Base-by-base conservation (phyloP, 2,329 filamentous ascomycete genomes). In the Trichophyton equinum region DNA sequence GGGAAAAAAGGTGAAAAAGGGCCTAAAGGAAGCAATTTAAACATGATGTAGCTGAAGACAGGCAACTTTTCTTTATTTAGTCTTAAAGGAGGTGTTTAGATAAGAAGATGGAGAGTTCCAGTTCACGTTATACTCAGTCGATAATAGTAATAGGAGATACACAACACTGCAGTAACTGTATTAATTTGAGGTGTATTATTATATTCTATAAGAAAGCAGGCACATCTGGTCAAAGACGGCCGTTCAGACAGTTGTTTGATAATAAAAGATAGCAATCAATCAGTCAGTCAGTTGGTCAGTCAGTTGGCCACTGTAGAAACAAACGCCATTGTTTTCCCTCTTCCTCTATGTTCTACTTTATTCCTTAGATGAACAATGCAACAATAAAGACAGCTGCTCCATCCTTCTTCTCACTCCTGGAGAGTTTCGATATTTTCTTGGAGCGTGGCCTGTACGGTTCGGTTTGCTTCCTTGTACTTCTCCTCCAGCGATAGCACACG, bases 401-500 rank as follows among this genome's bases (percentile, higher is more conserved):
- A 7, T 11, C 20, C 20, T 18, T 47, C n/a, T 7, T 46, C 20
- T 51, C 25, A 27, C 11, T 53, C 40, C 25, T n/a, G 55, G 20
- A 57, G 55, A n/a, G 33, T 44, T 30, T 46, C 30, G 3, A 62
- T 22, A 25, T 55, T 60, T 36, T 51, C 18, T 30, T 42, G 30
- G 7, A 64, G 15, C 22, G 36, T 13, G 11, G 22, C 30, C 13
- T 57, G 53, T 13, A 61, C 18, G 13, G 61, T 44, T 22, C 49
- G 30, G 22, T 27, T 60, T 36, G 57, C 58, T 49, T 44, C 47
- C 53, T 59, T 42, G 27, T 64, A 64, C 9, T 57, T 30, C 11
- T 62, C 53, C 9, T 60, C 57, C 25, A 65, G 53, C 9, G 13
- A 49, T 42, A 64, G 60, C 36, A 65, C 40, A 30, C 57, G 46